Percentiles rank a stretch among this genome's conserved stretches.
Conservation (phyloP, 495 filamentous ascomycete species). For the Aspergillus steynii region DNA sequence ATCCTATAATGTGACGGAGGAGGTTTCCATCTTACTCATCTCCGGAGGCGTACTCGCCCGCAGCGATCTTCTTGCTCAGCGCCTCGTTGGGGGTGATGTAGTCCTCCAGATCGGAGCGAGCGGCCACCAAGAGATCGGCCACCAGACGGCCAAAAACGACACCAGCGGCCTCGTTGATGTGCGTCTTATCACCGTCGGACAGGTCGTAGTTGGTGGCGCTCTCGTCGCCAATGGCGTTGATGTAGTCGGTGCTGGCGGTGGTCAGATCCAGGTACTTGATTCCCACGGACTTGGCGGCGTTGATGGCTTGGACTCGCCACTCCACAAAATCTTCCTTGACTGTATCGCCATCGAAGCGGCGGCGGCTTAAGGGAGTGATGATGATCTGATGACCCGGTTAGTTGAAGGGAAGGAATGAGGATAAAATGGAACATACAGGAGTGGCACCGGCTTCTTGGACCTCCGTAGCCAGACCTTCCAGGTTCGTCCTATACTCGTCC, state of each 20-base stretch:
- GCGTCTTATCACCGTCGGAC: background rate
- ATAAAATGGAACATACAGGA: slow-evolving; percentile 22
- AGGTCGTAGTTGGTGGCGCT: slow-evolving; percentile 12
- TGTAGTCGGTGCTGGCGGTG: slow-evolving; percentile 9
- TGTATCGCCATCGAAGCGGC: slow-evolving; percentile 4
- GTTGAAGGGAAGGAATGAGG: background rate
- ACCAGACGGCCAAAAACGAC: slow-evolving; percentile 15
- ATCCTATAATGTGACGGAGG: no score
- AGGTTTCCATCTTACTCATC: slow-evolving; percentile 2
- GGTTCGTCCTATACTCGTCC: slow-evolving; percentile 36
- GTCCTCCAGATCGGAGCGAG: slow-evolving; percentile 5
- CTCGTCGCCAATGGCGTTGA: slow-evolving; percentile 16
- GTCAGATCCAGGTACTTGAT: slow-evolving; percentile 16
- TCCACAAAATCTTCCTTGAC: slow-evolving; percentile 10
- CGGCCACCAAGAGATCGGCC: slow-evolving; percentile 10
- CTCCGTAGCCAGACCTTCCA: slow-evolving; percentile 41
- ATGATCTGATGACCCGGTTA: slow-evolving; percentile 7
- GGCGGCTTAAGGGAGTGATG: slow-evolving; percentile 12
- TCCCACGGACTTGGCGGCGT: slow-evolving; percentile 14
- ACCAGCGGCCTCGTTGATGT: slow-evolving; percentile 7
- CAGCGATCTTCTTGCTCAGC: slow-evolving; percentile 15
- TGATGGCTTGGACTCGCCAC: slow-evolving; percentile 9
- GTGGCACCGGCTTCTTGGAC: slow-evolving; percentile 36
- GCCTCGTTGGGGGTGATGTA: slow-evolving; percentile 11
- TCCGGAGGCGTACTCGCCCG: slow-evolving; percentile 12